Percentiles rank a stretch among this genome's conserved stretches.
Evolutionary conservation across 805 yeast species (phyloP).

Genomic region (Phaffomyces opuntiae): DNA sequence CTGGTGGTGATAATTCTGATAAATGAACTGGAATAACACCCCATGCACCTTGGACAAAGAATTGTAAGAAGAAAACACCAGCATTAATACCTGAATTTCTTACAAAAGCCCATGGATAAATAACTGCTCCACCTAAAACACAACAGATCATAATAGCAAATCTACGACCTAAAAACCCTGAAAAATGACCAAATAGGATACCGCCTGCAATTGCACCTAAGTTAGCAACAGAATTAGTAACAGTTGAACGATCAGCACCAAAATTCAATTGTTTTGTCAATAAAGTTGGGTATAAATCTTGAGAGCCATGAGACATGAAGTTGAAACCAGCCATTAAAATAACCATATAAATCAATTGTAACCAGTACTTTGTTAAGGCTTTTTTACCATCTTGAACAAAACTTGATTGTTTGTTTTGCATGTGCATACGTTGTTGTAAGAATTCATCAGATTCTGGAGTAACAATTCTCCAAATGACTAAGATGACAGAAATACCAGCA

Average conservation of each 20-base stretch:
- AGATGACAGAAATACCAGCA: constrained; percentile 46
- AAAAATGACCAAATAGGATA: constrained; percentile 45
- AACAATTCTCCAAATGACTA: constrained; percentile 34
- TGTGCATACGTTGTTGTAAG: constrained; percentile 32
- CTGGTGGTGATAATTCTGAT: constrained; percentile 55
- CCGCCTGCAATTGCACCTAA: constrained; percentile 56
- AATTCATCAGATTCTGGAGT: constrained; percentile 51
- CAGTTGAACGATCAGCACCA: constrained; percentile 39
- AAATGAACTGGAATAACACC: constrained; percentile 60
- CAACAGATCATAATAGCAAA: constrained; percentile 45
- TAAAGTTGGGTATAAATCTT: constrained; percentile 55
- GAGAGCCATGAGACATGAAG: constrained; percentile 57
- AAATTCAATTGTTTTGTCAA: constrained; percentile 39
- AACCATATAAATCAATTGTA: constrained; percentile 48
- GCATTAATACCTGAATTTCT: constrained; percentile 43
- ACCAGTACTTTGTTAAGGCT: constrained; percentile 47
- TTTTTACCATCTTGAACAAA: constrained; percentile 26
- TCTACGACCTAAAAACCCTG: constrained; percentile 51
- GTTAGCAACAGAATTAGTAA: constrained; percentile 51
- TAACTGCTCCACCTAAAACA: constrained; percentile 49
- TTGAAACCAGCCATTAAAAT: constrained; percentile 58
- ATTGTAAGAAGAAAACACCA: constrained; percentile 55
- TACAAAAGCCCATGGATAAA: constrained; percentile 58
- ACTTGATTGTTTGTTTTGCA: constrained; percentile 24
- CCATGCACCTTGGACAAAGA: constrained; percentile 65